These are phyloP conservation scores for Ceratobasidium sp. DNA, from an alignment of 1,284 basidiomycete species.

Conservation along the genomic window DNA sequence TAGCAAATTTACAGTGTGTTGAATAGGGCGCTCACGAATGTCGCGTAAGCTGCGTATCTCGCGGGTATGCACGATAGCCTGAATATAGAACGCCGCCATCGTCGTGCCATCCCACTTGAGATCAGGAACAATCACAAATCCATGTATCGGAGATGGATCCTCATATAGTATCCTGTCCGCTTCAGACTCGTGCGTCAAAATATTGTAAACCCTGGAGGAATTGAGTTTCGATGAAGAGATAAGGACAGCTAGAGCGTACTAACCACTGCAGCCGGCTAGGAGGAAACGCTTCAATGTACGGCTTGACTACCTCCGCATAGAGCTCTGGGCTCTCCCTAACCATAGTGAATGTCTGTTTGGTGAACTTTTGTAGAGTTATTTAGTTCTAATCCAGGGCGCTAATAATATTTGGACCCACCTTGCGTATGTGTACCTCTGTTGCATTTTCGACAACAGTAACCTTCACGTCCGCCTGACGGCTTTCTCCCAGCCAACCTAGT, in stretches of 20 bases:
- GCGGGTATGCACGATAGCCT: conserved; percentile 73
- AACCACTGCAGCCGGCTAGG: conserved; percentile 85
- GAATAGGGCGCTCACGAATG: conserved; percentile 56
- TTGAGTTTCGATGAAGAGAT: background rate
- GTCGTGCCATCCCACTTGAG: conserved; percentile 92
- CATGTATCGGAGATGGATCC: conserved; percentile 65
- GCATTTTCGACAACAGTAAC: conserved; percentile 86
- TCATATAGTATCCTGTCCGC: conserved; percentile 80
- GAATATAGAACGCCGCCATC: conserved; percentile 78
- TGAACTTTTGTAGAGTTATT: conserved; percentile 69
- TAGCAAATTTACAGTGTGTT: background rate
- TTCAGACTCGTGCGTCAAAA: conserved; percentile 86
- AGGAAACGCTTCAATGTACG: conserved; percentile 84
- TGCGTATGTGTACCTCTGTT: conserved; percentile 84
- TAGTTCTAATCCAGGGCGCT: background rate
- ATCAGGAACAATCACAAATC: conserved; percentile 90
- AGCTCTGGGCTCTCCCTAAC: conserved; percentile 85
- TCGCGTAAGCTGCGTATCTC: conserved; percentile 79
- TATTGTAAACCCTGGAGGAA: conserved; percentile 82
- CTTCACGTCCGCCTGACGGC: conserved; percentile 61
- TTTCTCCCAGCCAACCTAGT: conserved; percentile 46
- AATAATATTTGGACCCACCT: conserved; percentile 62
- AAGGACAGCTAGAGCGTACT: conserved; percentile 45
- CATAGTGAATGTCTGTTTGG: conserved; percentile 78
- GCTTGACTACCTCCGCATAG: conserved; percentile 77